Evolutionary conservation across 2,329 filamentous ascomycete genomes (phyloP), one percentile per base, ranked within the genome.

Genomic region (Beauveria scarabaeidicola): DNA sequence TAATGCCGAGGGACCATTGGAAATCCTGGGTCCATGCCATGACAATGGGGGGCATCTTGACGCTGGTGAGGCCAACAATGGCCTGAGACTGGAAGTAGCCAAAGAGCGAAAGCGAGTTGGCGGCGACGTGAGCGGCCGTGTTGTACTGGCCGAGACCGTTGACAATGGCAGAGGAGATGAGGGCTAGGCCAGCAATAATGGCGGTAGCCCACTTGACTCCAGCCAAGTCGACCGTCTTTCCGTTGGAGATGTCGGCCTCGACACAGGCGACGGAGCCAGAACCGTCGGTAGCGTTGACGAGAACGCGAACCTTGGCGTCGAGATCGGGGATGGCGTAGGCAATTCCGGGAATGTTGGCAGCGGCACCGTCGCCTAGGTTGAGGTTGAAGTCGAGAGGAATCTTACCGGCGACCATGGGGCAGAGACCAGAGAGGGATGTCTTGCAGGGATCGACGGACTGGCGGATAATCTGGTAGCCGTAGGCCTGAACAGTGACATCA

Each of bases 1-100:
- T 96, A 67, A 97, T 91, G 66, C 93, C 93, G 90, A 97, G 94
- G 69, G 88, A 95, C 93, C 93, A 97, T 71, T 95, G 89, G 77
- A 97, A 97, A 75, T 97, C 93, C 75, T 97, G 92, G 2, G 92
- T 96, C 93, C 93, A 97, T 0, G 91, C 83, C 68, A 89, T 82
- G 59, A 96, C 93, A 62, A 96, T 90, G 0, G 93, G 93, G 8
- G 93, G 93, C 59, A 96, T 82, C 50, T 81, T 80, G 15, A 97
- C 87, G 23, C 88, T 84, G 59, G 87, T 90, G 74, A 97, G 87
- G 64, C 92, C 92, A 67, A 96, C 80, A 73, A 97, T 91, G 25
- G 93, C 92, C 74, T 96, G 92, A 3, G 90, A 86, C 75, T 97
- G 93, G 80, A 97, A 96, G 75, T 95, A 97, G 62, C 89, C 85